Evolutionary conservation across 805 yeast species (phyloP), one percentile per base, ranked within the genome.

Genomic region (Yamadazyma philogaea): DNA sequence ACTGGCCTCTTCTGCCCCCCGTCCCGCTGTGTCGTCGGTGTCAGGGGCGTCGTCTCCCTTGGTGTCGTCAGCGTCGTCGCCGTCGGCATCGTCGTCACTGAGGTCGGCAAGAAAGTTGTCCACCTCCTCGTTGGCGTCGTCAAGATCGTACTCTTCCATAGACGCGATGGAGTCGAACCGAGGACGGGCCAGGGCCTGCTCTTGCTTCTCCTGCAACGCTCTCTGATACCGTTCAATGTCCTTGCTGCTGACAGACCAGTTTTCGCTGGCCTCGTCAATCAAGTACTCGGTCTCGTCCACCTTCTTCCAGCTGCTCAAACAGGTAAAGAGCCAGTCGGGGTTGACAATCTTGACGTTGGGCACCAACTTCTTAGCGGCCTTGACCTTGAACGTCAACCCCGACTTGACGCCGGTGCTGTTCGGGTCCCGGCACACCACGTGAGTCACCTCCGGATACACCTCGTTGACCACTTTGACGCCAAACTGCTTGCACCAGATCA

Each of bases 291-390:
- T 68, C 49, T 84, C 93, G 14, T 81, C 79, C 0, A 81, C 82
- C 35, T 74, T 75, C 42, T 70, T 69, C 98, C 98, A 91, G 19
- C 74, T 64, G 6, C 89, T 81, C 50, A 91, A 70, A 60, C 96
- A 86, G 28, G 84, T 81, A 65, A 90, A 90, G 2, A 91, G 64
- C 99, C 99, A 91, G 54, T 87, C 93, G 2, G 95, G 90, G 54
- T 82, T 83, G 15, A 91, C 96, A n/a, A 91, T 75, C 52, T 83
- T 80, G 27, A 84, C 83, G 15, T 68, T 59, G 1, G 82, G 81
- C 31, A 79, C 66, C n/a, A 73, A 64, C 42, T 79, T 67, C 55
- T 76, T 78, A 0, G 96, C 97, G 24, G 84, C 74, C 35, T 90
- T 75, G 7, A 90, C 96, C 59, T 91, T 91, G 54, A 79, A 77